Evolutionary conservation across 345 rosid genomes (phyloP), one percentile per base, ranked within the genome.

Genomic region (Psidium friedrichsthalianum): DNA sequence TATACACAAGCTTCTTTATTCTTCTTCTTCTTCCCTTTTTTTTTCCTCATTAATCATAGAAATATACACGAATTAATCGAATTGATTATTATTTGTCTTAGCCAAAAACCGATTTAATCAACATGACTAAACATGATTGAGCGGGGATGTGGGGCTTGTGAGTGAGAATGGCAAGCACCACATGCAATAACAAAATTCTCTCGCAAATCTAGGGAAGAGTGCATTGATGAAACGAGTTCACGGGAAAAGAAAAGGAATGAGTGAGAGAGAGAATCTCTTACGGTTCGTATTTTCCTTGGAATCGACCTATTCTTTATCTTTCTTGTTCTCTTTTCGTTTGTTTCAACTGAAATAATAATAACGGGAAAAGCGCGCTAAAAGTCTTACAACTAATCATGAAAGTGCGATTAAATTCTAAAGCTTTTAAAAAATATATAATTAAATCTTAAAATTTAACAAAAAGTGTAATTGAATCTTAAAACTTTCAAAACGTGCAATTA

Each of bases 381-480:
- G 14, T 51, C 13, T 3, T 51, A 11, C 11, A 51, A 51, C 4
- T 51, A 11, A 3, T 11, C 12, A 51, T 3, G 1, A 11, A 11
- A 51, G 4, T 51, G 14, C 0, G 4, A 51, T 51, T 11, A 4
- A 51, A 51, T 49, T 47, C 8, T 47, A 8, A 47, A 7, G 1
- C 10, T 47, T 47, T 47, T 8, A 7, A 1, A 51, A 51, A 51
- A 51, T 0, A 0, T 0, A 0, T 2, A 51, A 51, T 2, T 2
- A 51, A 51, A 3, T 51, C 52, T 0, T 51, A 51, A 11, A 51
- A 51, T 3, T 51, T 51, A 0, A 11, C 52, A 11, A 11, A 51
- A 36, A 3, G 36, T 36, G 36, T 3, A 36, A 36, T 36, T 36
- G 2, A 36, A 36, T 36, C 36, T 36, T 36, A 11, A 51, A 51